These are phyloP conservation scores for Ophiobolus disseminans DNA, from an alignment of 2,329 filamentous ascomycete species.

Conservation along the genomic window DNA sequence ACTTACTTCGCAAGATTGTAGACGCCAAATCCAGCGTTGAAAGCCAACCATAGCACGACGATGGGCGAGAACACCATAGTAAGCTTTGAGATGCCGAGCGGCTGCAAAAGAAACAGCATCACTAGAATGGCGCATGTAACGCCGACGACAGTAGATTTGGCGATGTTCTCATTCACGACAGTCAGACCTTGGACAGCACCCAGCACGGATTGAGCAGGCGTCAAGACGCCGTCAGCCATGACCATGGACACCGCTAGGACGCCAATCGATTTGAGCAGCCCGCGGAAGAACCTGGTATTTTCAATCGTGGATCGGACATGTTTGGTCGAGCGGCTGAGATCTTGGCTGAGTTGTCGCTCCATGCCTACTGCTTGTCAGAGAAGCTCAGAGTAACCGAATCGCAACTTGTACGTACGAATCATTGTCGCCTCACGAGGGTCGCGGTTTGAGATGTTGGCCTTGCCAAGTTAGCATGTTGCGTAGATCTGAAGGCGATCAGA, in stretches of 20 bases:
- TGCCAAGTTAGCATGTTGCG: background rate
- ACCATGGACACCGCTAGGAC: conserved; percentile 73
- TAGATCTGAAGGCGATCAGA: too few relatives aligned
- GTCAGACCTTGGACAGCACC: conserved; percentile 69
- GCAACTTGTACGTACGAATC: conserved; percentile 49
- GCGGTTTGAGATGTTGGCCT: conserved; percentile 65
- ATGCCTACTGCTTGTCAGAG: conserved; percentile 47
- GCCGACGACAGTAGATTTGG: conserved; percentile 65
- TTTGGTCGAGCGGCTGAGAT: conserved; percentile 61
- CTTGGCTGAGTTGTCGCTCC: conserved; percentile 64
- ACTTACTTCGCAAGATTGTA: conserved; percentile 54
- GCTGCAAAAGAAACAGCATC: conserved; percentile 69
- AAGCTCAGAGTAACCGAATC: background rate
- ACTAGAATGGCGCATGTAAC: conserved; percentile 70
- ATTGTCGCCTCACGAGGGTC: conserved; percentile 65
- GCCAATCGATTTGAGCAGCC: conserved; percentile 66
- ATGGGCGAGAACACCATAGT: conserved; percentile 70
- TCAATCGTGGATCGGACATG: conserved; percentile 66
- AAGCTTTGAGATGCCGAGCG: conserved; percentile 68
- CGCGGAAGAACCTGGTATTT: conserved; percentile 59
- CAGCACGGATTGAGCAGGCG: conserved; percentile 73
- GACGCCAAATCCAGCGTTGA: conserved; percentile 69
- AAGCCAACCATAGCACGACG: conserved; percentile 70
- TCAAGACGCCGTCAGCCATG: conserved; percentile 71
- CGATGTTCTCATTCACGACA: conserved; percentile 65